A percentile compares a stretch with the other conserved stretches of the same genome.
Evolutionary conservation across 73 alveolate genomes (phyloP).

Genomic region (Paramecium sexaurelia): DNA sequence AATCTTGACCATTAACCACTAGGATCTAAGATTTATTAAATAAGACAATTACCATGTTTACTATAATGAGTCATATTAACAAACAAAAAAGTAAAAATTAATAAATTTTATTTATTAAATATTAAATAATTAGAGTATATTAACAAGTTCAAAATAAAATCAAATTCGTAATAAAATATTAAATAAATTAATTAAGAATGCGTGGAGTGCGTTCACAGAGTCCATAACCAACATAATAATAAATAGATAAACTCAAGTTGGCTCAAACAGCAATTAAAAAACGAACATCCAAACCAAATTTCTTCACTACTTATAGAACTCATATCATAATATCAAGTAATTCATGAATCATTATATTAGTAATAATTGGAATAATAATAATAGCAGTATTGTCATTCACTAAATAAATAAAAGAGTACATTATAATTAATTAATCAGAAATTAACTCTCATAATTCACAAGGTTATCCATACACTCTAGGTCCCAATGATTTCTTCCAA

Average conservation of each 20-base stretch:
- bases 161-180: no score
- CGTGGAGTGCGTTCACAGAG: neutral
- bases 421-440: neutral
- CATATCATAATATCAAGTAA: neutral
- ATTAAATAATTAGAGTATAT: neutral
- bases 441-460: neutral
- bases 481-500: neutral
- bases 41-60: slow-evolving; percentile 1
- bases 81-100: neutral
- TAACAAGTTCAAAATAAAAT: neutral
- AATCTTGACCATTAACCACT: slow-evolving; percentile 50
- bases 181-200: neutral
- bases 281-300: neutral
- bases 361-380: neutral
- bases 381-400: neutral
- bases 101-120: neutral
- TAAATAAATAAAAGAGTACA: neutral
- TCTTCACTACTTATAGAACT: neutral
- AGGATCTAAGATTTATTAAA: neutral
- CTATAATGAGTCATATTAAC: slow-evolving; percentile 42
- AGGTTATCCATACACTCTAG: slow-evolving; percentile 7
- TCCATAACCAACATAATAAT: neutral
- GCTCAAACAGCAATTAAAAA: neutral
- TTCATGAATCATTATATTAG: neutral
- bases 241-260: neutral